Percentiles rank a stretch among this genome's conserved stretches.
phyloP scores from a whole-genome alignment of 805 yeast species.

The Dipodascus albidus region DNA sequence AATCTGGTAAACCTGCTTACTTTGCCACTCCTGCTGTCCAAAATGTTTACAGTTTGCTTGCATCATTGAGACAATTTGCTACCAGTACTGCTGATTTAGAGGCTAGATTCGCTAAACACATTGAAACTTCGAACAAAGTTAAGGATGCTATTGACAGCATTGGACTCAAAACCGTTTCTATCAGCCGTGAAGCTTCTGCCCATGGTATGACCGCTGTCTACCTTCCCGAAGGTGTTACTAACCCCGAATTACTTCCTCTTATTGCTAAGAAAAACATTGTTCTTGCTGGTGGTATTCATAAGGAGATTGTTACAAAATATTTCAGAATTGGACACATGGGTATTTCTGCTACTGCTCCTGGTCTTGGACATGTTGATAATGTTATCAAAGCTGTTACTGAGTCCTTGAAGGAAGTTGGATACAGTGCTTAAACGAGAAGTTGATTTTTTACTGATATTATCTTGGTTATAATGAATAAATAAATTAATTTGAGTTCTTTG shows the following conservation, averaged over 20 bases:
- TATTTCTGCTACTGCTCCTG: constrained; percentile 48
- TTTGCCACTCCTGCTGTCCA: constrained; percentile 98
- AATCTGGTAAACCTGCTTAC: constrained; percentile 66
- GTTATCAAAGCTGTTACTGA: constrained; percentile 37
- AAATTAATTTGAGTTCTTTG: background rate
- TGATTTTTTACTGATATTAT: background rate
- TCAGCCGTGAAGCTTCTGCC: constrained; percentile 51
- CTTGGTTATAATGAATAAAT: background rate
- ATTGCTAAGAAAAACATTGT: constrained; percentile 57
- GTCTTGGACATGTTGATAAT: constrained; percentile 41
- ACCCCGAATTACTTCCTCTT: constrained; percentile 47
- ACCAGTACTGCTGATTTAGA: constrained; percentile 35
- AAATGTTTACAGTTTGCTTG: constrained; percentile 68
- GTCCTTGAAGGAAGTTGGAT: constrained; percentile 8
- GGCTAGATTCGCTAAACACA: constrained; percentile 53
- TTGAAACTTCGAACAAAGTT: constrained; percentile 48
- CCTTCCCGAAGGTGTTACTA: constrained; percentile 64
- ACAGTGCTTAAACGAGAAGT: background rate
- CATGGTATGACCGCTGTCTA: constrained; percentile 81
- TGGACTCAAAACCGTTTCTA: constrained; percentile 64
- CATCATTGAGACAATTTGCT: constrained; percentile 57
- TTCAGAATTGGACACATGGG: constrained; percentile 98
- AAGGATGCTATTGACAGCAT: constrained; percentile 44
- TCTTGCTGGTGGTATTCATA: constrained; percentile 85
- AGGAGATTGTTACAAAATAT: constrained; percentile 66